phyloP scores from a whole-genome alignment of 2,329 filamentous ascomycete genomes.

The Xylaria sp. region DNA sequence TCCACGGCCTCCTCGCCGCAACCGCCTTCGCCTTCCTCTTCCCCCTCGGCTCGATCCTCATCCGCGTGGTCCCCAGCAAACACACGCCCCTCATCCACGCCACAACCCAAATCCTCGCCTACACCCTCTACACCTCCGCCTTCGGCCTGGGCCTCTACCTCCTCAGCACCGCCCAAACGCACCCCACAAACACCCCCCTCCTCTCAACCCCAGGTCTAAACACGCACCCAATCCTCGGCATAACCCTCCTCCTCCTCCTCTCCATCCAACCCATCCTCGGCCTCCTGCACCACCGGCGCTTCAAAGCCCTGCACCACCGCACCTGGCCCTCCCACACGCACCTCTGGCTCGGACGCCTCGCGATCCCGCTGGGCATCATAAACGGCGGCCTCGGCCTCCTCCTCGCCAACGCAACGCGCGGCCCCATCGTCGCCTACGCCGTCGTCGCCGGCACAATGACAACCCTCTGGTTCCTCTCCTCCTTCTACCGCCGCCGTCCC shows the following conservation, averaged over 20 bases:
- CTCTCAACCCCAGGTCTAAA: constrained; percentile 32
- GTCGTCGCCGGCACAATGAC: constrained; percentile 37
- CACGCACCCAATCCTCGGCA: constrained; percentile 44
- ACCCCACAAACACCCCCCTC: constrained; percentile 23
- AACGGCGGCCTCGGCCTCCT: constrained; percentile 41
- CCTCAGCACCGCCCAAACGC: constrained; percentile 31
- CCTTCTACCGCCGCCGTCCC: constrained; percentile 31
- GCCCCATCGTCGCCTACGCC: constrained; percentile 34
- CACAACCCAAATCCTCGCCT: constrained; percentile 35
- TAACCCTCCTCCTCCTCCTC: constrained; percentile 37
- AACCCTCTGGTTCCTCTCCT: constrained; percentile 35
- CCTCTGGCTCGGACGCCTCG: constrained; percentile 38
- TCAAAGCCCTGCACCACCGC: constrained; percentile 33
- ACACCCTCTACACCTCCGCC: constrained; percentile 35
- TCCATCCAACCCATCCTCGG: constrained; percentile 41
- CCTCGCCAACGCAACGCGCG: constrained; percentile 31
- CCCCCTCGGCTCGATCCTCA: constrained; percentile 39
- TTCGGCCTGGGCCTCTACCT: constrained; percentile 42
- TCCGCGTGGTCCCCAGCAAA: constrained; percentile 36
- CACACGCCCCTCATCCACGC: constrained; percentile 38
- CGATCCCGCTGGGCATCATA: constrained; percentile 39
- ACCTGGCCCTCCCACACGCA: constrained; percentile 41
- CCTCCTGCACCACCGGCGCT: constrained; percentile 38
- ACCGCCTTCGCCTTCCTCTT: constrained; percentile 41
- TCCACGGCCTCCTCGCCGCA: constrained; percentile 40